These are phyloP conservation scores for Pleurotus sapidus DNA, from an alignment of 768 basidiomycete species.

Conservation along the genomic window DNA sequence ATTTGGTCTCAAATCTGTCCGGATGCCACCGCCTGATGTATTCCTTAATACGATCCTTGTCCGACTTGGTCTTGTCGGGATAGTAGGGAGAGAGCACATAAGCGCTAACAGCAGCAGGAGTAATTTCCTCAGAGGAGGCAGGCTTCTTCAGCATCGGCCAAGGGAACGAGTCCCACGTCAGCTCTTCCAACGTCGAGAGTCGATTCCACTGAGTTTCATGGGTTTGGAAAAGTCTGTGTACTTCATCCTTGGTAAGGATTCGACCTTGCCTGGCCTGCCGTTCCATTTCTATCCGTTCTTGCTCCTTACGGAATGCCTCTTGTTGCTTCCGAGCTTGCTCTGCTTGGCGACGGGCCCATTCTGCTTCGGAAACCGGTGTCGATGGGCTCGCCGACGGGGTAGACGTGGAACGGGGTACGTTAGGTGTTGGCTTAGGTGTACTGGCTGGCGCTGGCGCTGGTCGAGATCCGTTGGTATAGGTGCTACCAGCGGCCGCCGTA, in stretches of 20 bases:
- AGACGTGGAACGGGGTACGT: constrained; percentile 14
- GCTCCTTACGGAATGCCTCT: constrained; percentile 67
- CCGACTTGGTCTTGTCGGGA: constrained; percentile 49
- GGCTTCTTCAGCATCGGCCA: constrained; percentile 71
- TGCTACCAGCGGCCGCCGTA: not conserved
- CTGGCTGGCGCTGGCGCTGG: not conserved
- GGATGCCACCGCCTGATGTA: constrained; percentile 79
- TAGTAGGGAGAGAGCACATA: constrained; percentile 61
- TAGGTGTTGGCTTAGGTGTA: not conserved
- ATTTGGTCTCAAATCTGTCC: constrained; percentile 74
- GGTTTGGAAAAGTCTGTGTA: constrained; percentile 50
- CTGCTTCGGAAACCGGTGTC: constrained; percentile 36
- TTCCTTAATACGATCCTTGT: constrained; percentile 75
- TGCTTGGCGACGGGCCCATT: constrained; percentile 62
- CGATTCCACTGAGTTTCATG: constrained; percentile 65
- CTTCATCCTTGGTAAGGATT: constrained; percentile 54
- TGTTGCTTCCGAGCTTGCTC: constrained; percentile 64
- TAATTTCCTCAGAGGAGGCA: constrained; percentile 57
- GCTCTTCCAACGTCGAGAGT: constrained; percentile 34
- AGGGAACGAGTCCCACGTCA: constrained; percentile 68
- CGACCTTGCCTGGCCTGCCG: constrained; percentile 49
- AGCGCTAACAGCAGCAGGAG: constrained; percentile 48
- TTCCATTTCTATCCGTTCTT: constrained; percentile 60
- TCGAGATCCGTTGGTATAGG: constrained; percentile 3
- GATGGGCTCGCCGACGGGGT: constrained; percentile 24